These are phyloP conservation scores for Euphorbia pulcherrima DNA, from an alignment of 345 rosid genomes.

Conservation along the genomic window DNA sequence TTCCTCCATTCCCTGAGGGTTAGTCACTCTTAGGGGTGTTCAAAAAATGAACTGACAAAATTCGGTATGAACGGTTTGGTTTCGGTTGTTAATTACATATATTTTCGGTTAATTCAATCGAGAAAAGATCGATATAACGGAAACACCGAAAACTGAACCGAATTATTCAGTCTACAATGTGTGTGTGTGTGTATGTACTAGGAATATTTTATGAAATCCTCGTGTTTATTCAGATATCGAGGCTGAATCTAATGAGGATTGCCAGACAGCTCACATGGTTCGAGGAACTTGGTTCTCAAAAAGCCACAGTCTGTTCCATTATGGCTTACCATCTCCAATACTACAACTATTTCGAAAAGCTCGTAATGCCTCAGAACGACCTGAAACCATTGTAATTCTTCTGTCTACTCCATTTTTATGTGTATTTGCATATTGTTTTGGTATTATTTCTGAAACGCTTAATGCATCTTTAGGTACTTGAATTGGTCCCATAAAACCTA, in stretches of 20 bases:
- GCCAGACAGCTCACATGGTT: slow-evolving; percentile 76
- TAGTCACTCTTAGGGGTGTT: too few species aligned
- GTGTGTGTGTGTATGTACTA: not conserved
- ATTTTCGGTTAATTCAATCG: too few species aligned
- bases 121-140: too few species aligned
- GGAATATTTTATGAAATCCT: slow-evolving; percentile 1
- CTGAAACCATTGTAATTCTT: slow-evolving; percentile 38
- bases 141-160: too few species aligned
- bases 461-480: too few species aligned
- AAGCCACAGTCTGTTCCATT: slow-evolving; percentile 59
- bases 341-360: slow-evolving; percentile 59
- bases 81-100: too few species aligned
- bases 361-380: slow-evolving; percentile 17
- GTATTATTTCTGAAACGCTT: too few species aligned
- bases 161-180: too few species aligned
- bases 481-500: too few species aligned
- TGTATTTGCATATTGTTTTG: not conserved
- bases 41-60: too few species aligned
- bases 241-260: slow-evolving; percentile 32
- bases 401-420: slow-evolving; percentile 13
- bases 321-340: slow-evolving; percentile 77
- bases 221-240: slow-evolving; percentile 55
- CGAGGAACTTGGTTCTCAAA: slow-evolving; percentile 88
- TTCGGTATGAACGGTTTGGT: too few species aligned
- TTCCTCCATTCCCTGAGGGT: too few species aligned